Evolutionary conservation across 2,329 filamentous ascomycete species (phyloP).

Genomic region (Lecanicillium sp.): DNA sequence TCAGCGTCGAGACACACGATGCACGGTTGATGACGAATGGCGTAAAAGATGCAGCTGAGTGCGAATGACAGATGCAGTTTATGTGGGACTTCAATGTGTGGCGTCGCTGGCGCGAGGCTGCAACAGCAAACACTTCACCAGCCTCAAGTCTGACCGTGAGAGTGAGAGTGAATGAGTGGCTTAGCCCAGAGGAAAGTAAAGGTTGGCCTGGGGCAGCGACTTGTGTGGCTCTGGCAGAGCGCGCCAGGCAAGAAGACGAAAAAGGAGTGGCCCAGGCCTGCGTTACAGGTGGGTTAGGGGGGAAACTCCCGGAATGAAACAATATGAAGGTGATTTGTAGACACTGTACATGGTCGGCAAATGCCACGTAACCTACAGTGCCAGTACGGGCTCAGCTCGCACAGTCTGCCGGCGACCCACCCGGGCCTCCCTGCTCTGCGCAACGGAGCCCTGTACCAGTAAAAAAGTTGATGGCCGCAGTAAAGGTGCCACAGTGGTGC

Average conservation of each 20-base stretch:
- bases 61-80: conserved; percentile 4
- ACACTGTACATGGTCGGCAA: not conserved
- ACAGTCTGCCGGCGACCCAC: not conserved
- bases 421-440: no score
- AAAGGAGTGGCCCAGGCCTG: not conserved
- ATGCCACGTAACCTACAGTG: not conserved
- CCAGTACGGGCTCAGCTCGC: not conserved
- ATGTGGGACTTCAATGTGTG: conserved; percentile 9
- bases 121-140: no score
- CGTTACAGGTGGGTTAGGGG: not conserved
- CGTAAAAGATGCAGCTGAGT: not conserved
- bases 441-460: no score
- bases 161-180: not conserved
- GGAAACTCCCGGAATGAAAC: conserved; percentile 2
- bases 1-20: not conserved
- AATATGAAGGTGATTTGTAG: not conserved
- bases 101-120: not conserved
- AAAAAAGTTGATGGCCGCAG: no score
- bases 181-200: not conserved
- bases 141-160: no score
- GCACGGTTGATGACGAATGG: conserved; percentile 1
- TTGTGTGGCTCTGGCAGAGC: not conserved
- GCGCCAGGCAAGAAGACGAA: not conserved
- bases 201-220: not conserved
- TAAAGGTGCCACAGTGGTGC: no score